These are phyloP conservation scores for Tuber magnatum DNA, from an alignment of 495 filamentous ascomycete genomes.

Conservation along the genomic window DNA sequence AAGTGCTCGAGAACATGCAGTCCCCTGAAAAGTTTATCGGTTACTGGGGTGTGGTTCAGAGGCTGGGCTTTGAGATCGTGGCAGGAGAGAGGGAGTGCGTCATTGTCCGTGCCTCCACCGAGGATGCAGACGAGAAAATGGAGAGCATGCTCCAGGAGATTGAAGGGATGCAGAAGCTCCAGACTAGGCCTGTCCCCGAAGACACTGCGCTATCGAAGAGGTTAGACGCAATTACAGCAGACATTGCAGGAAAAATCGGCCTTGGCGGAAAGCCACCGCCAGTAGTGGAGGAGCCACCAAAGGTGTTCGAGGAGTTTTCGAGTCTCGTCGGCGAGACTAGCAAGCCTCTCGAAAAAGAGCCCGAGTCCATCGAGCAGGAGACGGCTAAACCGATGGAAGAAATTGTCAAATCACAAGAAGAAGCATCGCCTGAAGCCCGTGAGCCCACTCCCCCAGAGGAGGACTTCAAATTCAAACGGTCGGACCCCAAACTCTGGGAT, in stretches of 20 bases:
- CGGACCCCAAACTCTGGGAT: background rate
- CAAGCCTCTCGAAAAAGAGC: background rate
- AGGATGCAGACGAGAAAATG: background rate
- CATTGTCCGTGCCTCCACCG: conserved; percentile 10
- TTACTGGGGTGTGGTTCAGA: conserved; percentile 23
- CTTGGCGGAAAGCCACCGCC: background rate
- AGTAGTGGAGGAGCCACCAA: background rate
- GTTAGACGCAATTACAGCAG: background rate
- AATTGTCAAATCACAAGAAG: background rate
- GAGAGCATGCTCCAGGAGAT: conserved; percentile 21
- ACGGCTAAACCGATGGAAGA: background rate
- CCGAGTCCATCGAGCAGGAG: background rate
- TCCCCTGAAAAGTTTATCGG: conserved; percentile 17
- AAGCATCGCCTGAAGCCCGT: background rate
- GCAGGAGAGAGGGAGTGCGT: conserved; percentile 21
- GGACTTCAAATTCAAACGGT: background rate
- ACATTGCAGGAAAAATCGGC: background rate
- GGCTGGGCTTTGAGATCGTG: conserved; percentile 20
- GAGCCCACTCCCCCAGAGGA: background rate
- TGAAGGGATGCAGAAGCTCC: background rate
- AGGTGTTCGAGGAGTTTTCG: background rate
- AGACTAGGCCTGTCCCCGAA: background rate
- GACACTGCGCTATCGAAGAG: background rate
- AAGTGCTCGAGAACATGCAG: conserved; percentile 18
- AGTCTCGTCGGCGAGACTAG: background rate